Percentiles rank a stretch among this genome's conserved stretches.
These are phyloP conservation scores for Neurospora hispaniola DNA, from an alignment of 495 filamentous ascomycete genomes.

Conservation along the genomic window DNA sequence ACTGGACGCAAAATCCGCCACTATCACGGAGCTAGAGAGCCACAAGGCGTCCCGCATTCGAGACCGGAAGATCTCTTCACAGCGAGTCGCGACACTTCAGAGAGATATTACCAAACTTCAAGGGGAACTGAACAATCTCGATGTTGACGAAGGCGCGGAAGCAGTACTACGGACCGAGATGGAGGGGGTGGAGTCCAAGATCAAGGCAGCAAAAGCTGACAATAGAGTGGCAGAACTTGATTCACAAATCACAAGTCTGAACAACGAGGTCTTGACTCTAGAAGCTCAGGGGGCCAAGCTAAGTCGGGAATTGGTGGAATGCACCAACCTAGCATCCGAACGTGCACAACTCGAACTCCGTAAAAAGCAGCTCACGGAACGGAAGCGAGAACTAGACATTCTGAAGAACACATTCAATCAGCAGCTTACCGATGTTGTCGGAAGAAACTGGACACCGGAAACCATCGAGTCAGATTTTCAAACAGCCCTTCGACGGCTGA, in stretches of 20 bases:
- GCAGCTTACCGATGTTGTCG: slow-evolving; percentile 52
- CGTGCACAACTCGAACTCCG: slow-evolving; percentile 69
- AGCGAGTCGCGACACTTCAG: slow-evolving; percentile 60
- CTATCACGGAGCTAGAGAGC: slow-evolving; percentile 58
- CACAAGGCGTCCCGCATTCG: slow-evolving; percentile 56
- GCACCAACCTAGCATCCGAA: slow-evolving; percentile 64
- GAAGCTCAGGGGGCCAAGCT: slow-evolving; percentile 60
- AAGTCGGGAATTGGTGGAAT: slow-evolving; percentile 66
- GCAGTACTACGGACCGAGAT: slow-evolving; percentile 61
- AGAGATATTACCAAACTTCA: slow-evolving; percentile 52
- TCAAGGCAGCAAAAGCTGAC: slow-evolving; percentile 51
- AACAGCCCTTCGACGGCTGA: slow-evolving; percentile 45
- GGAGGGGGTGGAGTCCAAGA: slow-evolving; percentile 52
- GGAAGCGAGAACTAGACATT: slow-evolving; percentile 60
- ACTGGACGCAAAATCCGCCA: slow-evolving; percentile 51
- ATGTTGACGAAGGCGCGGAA: slow-evolving; percentile 74
- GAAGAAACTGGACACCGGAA: slow-evolving; percentile 53
- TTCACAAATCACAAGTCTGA: slow-evolving; percentile 49
- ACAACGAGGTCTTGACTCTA: slow-evolving; percentile 50
- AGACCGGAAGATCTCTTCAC: slow-evolving; percentile 55
- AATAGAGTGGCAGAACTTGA: slow-evolving; percentile 56
- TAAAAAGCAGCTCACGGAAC: slow-evolving; percentile 63
- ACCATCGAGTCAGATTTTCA: slow-evolving; percentile 67
- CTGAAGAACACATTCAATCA: slow-evolving; percentile 64
- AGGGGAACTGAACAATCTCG: slow-evolving; percentile 53